phyloP scores from a whole-genome alignment of 176 grass and related monocot species.

The Musa acuminata region DNA sequence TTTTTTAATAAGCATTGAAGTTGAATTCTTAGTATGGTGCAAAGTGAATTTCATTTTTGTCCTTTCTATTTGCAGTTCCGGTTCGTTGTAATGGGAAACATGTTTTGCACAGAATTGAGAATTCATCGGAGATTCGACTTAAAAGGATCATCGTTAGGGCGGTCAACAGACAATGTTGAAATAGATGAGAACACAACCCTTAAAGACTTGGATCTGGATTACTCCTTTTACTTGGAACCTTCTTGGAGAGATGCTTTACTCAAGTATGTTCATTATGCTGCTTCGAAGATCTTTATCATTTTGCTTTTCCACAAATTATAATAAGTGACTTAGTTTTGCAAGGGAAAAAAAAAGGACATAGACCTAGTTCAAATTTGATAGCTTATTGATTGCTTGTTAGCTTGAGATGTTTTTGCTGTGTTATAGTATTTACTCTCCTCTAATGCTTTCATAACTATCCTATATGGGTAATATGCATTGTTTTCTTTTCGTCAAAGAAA shows the following conservation, averaged over 20 bases:
- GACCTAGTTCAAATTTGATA: too few relatives aligned
- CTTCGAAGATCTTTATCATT: too few relatives aligned
- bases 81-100: slow-evolving; percentile 99
- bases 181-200: slow-evolving; percentile 98
- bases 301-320: too few relatives aligned
- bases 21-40: background rate
- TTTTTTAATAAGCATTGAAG: background rate
- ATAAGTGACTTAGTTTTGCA: too few relatives aligned
- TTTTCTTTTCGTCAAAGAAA: too few relatives aligned
- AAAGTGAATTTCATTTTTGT: slow-evolving; percentile 23
- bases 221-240: slow-evolving; percentile 93
- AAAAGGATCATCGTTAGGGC: slow-evolving; percentile 92
- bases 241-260: slow-evolving; percentile 92
- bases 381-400: too few relatives aligned
- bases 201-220: slow-evolving; percentile 95
- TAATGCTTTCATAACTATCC: too few relatives aligned
- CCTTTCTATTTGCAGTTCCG: slow-evolving; percentile 59
- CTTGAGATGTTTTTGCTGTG: too few relatives aligned
- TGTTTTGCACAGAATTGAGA: slow-evolving; percentile 99
- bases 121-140: slow-evolving; percentile 93
- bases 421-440: too few relatives aligned
- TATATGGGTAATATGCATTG: too few relatives aligned
- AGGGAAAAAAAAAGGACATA: too few relatives aligned
- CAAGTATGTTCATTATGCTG: slow-evolving; percentile 25
- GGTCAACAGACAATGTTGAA: slow-evolving; percentile 86